These are phyloP conservation scores for Herpotrichia juniperi DNA, from an alignment of 2,329 filamentous ascomycete genomes.

Conservation along the genomic window DNA sequence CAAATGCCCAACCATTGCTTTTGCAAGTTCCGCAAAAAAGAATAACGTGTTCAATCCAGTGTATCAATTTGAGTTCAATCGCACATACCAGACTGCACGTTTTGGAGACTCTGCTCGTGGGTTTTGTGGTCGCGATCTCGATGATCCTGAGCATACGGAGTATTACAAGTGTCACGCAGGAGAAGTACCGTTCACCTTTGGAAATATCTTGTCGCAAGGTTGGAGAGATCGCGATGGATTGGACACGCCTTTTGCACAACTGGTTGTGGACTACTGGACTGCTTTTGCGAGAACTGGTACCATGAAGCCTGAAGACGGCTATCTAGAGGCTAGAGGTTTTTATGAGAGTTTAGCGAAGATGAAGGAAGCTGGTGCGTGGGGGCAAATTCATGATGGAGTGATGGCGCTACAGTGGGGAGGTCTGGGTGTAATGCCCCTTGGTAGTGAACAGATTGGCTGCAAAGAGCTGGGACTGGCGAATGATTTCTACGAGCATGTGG, in stretches of 20 bases:
- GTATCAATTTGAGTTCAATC: conserved; percentile 50
- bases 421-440: neutral
- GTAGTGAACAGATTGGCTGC: conserved; percentile 2
- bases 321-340: conserved; percentile 38
- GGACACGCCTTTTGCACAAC: conserved; percentile 42
- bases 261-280: conserved; percentile 40
- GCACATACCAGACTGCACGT: conserved; percentile 49
- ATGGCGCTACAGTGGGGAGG: conserved; percentile 12
- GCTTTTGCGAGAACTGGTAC: conserved; percentile 41
- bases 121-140: conserved; percentile 31
- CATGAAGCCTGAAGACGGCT: conserved; percentile 38
- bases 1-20: conserved; percentile 44
- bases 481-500: conserved; percentile 6
- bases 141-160: conserved; percentile 41
- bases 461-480: conserved; percentile 2
- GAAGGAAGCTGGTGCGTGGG: conserved; percentile 34
- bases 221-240: conserved; percentile 44
- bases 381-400: neutral
- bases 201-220: conserved; percentile 37
- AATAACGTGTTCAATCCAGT: conserved; percentile 37
- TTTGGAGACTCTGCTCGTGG: conserved; percentile 21
- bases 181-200: conserved; percentile 49
- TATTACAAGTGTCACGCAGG: conserved; percentile 53
- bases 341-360: conserved; percentile 34
- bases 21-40: conserved; percentile 40